A percentile compares a stretch with the other conserved stretches of the same genome.
Evolutionary conservation across 108 stramenopile species (phyloP).

Genomic region (Pseudonitzschia delicatissima): DNA sequence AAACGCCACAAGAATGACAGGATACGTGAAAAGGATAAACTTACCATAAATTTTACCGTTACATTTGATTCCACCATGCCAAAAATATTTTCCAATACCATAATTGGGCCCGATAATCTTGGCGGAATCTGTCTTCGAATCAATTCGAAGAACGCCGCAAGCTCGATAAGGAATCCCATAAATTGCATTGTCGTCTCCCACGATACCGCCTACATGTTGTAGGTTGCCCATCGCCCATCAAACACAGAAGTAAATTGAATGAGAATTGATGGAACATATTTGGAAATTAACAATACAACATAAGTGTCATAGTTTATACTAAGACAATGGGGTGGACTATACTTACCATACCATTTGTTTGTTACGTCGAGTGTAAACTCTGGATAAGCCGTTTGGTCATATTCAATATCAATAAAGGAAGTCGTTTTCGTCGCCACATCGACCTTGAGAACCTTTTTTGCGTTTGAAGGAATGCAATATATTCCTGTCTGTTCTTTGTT

Average conservation of each 20-base stretch:
- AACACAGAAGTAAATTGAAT: not conserved
- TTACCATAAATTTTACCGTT: constrained; percentile 56
- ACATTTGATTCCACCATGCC: constrained; percentile 78
- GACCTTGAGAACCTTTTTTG: constrained; percentile 69
- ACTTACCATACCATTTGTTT: constrained; percentile 87
- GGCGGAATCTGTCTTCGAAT: constrained; percentile 54
- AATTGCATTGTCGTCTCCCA: constrained; percentile 71
- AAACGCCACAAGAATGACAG: no score
- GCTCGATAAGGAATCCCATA: constrained; percentile 79
- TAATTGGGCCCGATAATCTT: constrained; percentile 62
- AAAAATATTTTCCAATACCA: constrained; percentile 64
- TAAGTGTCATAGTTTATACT: no score
- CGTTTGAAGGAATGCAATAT: constrained; percentile 83
- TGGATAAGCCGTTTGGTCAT: constrained; percentile 37
- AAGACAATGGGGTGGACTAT: no score
- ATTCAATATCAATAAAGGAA: constrained; percentile 53
- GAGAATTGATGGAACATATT: no score
- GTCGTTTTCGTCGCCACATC: constrained; percentile 61
- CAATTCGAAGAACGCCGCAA: constrained; percentile 61
- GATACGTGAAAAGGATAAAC: no score
- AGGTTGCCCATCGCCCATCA: no score
- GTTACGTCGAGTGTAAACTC: constrained; percentile 40
- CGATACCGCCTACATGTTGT: no score
- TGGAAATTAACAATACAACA: no score
- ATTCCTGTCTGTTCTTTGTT: constrained; percentile 74